phyloP scores from a whole-genome alignment of 495 filamentous ascomycete genomes.

The Podospora sp. region DNA sequence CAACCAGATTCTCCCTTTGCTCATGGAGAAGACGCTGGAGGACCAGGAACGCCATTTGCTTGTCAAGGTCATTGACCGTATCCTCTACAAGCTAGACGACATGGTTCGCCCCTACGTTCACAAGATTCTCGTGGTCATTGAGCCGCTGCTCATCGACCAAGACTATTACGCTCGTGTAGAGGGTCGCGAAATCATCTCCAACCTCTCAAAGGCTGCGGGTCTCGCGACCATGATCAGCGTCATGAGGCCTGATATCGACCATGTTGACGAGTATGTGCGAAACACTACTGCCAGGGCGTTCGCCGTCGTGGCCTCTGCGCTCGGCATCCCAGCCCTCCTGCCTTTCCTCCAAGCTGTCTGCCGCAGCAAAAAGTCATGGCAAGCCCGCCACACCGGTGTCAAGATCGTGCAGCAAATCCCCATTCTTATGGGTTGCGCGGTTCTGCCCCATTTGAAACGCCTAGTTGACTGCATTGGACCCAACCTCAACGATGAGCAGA shows the following conservation, averaged over 20 bases:
- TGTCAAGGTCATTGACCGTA: constrained; percentile 98
- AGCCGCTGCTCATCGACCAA: constrained; percentile 97
- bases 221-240: constrained; percentile 99
- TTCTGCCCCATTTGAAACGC: constrained; percentile 93
- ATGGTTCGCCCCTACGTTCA: constrained; percentile 95
- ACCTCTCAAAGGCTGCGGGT: constrained; percentile 93
- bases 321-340: constrained; percentile 92
- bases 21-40: constrained; percentile 98
- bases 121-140: constrained; percentile 98
- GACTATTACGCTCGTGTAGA: constrained; percentile 99
- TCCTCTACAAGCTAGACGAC: constrained; percentile 97
- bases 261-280: constrained; percentile 97
- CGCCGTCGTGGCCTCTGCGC: constrained; percentile 93
- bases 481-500: constrained; percentile 95
- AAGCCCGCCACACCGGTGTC: constrained; percentile 97
- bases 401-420: constrained; percentile 99
- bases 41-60: constrained; percentile 98
- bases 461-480: constrained; percentile 95
- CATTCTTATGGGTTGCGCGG: constrained; percentile 98
- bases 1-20: constrained; percentile 93
- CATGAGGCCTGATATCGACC: constrained; percentile 98
- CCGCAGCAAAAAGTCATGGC: constrained; percentile 98
- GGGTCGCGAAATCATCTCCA: constrained; percentile 97
- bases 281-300: constrained; percentile 98
- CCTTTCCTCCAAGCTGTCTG: constrained; percentile 96